Conservation (phyloP, 208 protist genomes). For the Trichomonas tenax region DNA sequence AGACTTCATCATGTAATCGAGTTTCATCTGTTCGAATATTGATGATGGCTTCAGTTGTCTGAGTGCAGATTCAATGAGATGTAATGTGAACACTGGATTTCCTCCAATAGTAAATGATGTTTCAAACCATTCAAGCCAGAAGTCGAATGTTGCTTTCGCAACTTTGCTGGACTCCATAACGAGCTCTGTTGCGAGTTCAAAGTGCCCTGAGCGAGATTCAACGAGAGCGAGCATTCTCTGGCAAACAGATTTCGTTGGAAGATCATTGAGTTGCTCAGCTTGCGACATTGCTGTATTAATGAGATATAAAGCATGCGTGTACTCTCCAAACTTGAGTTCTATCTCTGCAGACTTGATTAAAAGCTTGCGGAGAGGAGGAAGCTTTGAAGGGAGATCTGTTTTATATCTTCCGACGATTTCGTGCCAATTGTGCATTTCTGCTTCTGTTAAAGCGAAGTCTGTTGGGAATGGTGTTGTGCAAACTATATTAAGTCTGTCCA, state of each 20-base stretch:
- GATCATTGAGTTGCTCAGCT: neutral
- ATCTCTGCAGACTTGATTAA: neutral
- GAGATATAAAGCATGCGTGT: neutral
- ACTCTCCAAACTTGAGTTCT: neutral
- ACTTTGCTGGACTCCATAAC: neutral
- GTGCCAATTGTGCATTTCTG: neutral
- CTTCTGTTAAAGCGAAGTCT: neutral
- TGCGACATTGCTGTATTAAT: neutral
- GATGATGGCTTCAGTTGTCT: neutral
- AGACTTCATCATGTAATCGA: neutral
- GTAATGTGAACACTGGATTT: neutral
- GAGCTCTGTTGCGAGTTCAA: neutral
- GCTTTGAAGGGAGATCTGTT: neutral
- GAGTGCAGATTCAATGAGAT: neutral
- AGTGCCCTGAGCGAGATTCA: neutral
- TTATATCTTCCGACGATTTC: neutral
- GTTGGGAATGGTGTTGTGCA: neutral
- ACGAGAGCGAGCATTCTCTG: neutral
- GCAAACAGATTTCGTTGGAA: neutral
- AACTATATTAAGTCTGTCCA: neutral
- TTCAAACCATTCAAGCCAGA: slow-evolving; percentile 5
- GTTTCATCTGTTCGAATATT: neutral
- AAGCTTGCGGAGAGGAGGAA: neutral
- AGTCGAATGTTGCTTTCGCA: neutral
- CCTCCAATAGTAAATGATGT: neutral